phyloP scores from a whole-genome alignment of 352 stramenopile genomes.

The Aphanomyces astaci region DNA sequence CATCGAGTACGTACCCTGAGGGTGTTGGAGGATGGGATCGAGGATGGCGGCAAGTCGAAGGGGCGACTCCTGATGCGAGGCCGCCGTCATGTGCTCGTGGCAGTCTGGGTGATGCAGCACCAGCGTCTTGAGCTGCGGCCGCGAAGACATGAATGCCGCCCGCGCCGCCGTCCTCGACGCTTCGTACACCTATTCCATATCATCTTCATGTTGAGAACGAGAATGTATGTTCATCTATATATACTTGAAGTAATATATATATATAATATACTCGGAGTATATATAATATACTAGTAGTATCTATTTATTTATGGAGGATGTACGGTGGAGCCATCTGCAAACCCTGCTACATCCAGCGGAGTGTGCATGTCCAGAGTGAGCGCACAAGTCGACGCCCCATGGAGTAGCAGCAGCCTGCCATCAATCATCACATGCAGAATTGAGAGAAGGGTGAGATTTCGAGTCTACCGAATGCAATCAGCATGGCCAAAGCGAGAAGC shows the following conservation, averaged over 20 bases:
- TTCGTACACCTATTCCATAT: background rate
- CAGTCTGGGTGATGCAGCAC: constrained; percentile 88
- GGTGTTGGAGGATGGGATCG: constrained; percentile 26
- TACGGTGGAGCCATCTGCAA: constrained; percentile 12
- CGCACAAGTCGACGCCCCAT: background rate
- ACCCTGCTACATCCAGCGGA: constrained; percentile 9
- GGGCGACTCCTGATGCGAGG: constrained; percentile 33
- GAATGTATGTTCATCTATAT: too few relatives aligned
- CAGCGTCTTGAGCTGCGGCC: constrained; percentile 62
- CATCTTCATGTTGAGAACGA: too few relatives aligned
- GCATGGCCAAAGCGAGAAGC: constrained; percentile 24
- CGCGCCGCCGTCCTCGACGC: background rate
- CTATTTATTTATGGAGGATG: too few relatives aligned
- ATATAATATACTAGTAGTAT: too few relatives aligned
- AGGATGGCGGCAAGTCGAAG: constrained; percentile 78
- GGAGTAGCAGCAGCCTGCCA: constrained; percentile 3
- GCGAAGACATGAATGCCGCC: background rate
- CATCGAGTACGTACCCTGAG: constrained; percentile 20
- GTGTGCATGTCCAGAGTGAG: background rate
- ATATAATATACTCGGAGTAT: too few relatives aligned
- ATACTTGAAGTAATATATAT: too few relatives aligned
- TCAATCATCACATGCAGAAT: too few relatives aligned
- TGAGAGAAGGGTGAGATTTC: background rate
- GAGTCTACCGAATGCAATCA: constrained; percentile 13
- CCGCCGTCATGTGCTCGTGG: constrained; percentile 66